Base-by-base conservation (phyloP, 345 rosid genomes). In the Eucalyptus cloeziana region DNA sequence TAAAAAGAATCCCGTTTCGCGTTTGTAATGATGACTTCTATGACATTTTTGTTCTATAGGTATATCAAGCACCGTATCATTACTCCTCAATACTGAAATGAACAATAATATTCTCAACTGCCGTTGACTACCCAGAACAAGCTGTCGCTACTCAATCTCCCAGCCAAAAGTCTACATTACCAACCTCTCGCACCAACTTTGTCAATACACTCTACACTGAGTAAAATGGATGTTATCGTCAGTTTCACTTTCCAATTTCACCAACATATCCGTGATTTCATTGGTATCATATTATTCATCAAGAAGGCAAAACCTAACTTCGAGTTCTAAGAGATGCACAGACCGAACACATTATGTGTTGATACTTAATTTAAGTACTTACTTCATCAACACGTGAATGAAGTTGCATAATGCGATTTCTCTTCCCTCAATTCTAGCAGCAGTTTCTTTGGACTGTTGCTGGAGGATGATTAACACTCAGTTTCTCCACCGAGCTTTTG, bases 331-430 rank as follows among this genome's bases (percentile, higher is more conserved):
- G 47, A 44, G 51, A 33, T 10, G 44, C 43, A 45, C 49, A 30
- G 7, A 31, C 10, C 3, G 12, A 47, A n/a, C 80, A 83, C 50
- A 11, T 43, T 40, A 9, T 13, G 44, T 15, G 51, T 44, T 12
- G 86, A 30, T 83, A 11, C 33, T 83, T 47, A 47, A 24, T 45
- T 19, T 27, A 15, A 45, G 24, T 7, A 49, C 95, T 91, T 91
- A 96, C 95, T 89, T 95, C 95, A 67, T 92, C 95, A 89, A 94
- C 92, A 88, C 89, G 93, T 52, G 93, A 91, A 67, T 94, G 98
- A 89, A 95, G 90, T 5, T 89, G 88, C 30, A 89, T 86, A 50
- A 92, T 24, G 24, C 64, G 89, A 37, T 88, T 92, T 89, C 89
- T 93, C 71, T 95, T 94, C 16, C 93, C 79, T 94, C 98, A 13